These are phyloP conservation scores for Fraxinus baroniana DNA, from an alignment of 305 asterid species.

Conservation along the genomic window DNA sequence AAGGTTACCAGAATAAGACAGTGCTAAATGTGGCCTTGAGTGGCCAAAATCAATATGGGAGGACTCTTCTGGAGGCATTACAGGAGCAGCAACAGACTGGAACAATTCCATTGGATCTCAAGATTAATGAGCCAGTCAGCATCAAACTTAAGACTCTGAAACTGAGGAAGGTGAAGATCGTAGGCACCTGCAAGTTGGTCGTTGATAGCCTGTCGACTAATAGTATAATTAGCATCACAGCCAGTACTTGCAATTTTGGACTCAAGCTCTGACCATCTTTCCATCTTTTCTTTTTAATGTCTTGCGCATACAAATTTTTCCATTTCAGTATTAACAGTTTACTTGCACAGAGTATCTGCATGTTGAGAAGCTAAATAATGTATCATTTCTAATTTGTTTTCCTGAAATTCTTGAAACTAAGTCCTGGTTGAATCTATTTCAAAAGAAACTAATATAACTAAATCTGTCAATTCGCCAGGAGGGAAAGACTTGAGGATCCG, in stretches of 20 bases:
- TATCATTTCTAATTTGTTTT: background rate
- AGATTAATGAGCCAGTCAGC: constrained; percentile 70
- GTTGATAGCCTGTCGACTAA: constrained; percentile 80
- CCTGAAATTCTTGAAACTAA: background rate
- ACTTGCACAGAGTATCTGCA: background rate
- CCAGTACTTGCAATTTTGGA: constrained; percentile 72
- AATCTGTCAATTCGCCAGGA: background rate
- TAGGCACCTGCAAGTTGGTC: constrained; percentile 69
- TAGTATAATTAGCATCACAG: constrained; percentile 57
- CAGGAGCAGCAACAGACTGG: constrained; percentile 86
- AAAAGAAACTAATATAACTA: background rate
- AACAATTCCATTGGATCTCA: constrained; percentile 76
- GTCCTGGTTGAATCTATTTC: background rate
- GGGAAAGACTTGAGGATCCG: background rate
- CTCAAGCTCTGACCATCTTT: constrained; percentile 48
- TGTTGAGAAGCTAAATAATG: background rate
- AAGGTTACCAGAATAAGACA: constrained; percentile 78
- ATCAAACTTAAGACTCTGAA: constrained; percentile 68
- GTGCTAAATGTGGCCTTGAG: constrained; percentile 51
- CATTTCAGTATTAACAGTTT: background rate
- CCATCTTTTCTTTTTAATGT: background rate
- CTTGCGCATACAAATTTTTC: background rate
- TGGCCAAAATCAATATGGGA: constrained; percentile 70
- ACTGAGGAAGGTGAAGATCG: constrained; percentile 63
- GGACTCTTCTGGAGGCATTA: constrained; percentile 65